phyloP scores from a whole-genome alignment of 805 yeast genomes.

The Brettanomyces sp. region DNA sequence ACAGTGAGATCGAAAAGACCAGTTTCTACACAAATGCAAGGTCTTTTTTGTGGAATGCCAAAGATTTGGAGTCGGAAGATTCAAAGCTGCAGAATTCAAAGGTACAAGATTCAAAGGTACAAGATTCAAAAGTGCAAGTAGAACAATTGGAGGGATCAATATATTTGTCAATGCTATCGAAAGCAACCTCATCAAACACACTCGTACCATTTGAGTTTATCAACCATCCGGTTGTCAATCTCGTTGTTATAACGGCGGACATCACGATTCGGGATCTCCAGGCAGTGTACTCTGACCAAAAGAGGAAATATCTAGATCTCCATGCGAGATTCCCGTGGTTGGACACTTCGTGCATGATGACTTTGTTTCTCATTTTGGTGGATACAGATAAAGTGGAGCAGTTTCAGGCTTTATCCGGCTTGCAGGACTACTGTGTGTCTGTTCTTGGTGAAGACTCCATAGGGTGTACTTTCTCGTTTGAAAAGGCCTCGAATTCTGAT shows the following conservation, averaged over 20 bases:
- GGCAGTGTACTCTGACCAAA: constrained; percentile 44
- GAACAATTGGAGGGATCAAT: constrained; percentile 31
- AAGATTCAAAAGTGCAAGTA: no score
- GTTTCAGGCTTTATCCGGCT: constrained; percentile 26
- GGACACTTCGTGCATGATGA: constrained; percentile 48
- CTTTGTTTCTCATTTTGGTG: constrained; percentile 42
- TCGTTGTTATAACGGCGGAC: constrained; percentile 52
- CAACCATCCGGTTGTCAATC: constrained; percentile 75
- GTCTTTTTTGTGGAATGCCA: constrained; percentile 2
- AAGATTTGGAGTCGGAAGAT: no score
- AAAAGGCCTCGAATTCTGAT: neutral
- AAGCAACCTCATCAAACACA: constrained; percentile 47
- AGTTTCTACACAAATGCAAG: no score
- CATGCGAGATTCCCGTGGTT: constrained; percentile 47
- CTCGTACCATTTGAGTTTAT: constrained; percentile 76
- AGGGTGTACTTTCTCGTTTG: constrained; percentile 4
- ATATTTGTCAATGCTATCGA: constrained; percentile 49
- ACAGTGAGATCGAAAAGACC: no score
- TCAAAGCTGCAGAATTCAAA: no score
- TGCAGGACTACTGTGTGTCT: constrained; percentile 24
- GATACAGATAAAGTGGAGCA: constrained; percentile 37
- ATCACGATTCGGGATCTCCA: constrained; percentile 51
- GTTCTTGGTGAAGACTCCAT: constrained; percentile 5
- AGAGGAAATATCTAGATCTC: constrained; percentile 19
- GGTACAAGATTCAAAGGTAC: no score